phyloP scores from a whole-genome alignment of 768 basidiomycete genomes.

The Pholiota molesta region DNA sequence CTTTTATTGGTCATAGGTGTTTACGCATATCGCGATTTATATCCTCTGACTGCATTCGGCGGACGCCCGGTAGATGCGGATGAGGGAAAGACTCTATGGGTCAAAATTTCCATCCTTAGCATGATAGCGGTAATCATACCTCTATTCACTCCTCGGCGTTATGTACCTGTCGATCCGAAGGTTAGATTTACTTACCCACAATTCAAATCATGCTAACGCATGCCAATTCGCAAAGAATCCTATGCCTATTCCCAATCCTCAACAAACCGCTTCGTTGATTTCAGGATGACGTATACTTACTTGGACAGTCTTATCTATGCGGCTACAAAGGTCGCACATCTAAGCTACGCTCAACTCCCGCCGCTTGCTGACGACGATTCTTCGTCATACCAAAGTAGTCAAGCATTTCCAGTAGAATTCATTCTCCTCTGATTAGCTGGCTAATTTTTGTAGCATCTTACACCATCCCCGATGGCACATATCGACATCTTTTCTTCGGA shows the following conservation, averaged over 20 bases:
- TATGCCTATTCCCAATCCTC: slow-evolving; percentile 35
- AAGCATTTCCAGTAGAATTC: slow-evolving; percentile 22
- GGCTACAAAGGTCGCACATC: slow-evolving; percentile 43
- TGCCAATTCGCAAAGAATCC: slow-evolving; percentile 29
- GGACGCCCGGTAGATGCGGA: slow-evolving; percentile 43
- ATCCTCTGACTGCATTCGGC: slow-evolving; percentile 25
- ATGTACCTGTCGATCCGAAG: slow-evolving; percentile 53
- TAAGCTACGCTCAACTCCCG: slow-evolving; percentile 55
- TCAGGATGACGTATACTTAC: slow-evolving; percentile 52
- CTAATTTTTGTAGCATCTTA: slow-evolving; percentile 29
- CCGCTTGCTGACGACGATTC: slow-evolving; percentile 64
- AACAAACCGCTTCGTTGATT: slow-evolving; percentile 52
- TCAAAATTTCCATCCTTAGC: slow-evolving; percentile 44
- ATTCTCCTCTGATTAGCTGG: background rate
- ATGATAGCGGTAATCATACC: slow-evolving; percentile 51
- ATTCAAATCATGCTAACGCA: background rate
- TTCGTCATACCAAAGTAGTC: slow-evolving; percentile 20
- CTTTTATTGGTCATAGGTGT: slow-evolving; percentile 38
- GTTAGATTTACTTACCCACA: slow-evolving; percentile 24
- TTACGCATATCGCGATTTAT: slow-evolving; percentile 53
- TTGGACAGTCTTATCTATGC: slow-evolving; percentile 51
- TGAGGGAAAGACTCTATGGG: slow-evolving; percentile 53
- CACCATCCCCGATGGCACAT: slow-evolving; percentile 41
- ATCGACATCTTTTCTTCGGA: slow-evolving; percentile 46
- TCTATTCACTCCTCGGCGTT: slow-evolving; percentile 49